These are phyloP conservation scores for Cercospora sp. DNA, from an alignment of 2,329 filamentous ascomycete genomes.

Conservation along the genomic window DNA sequence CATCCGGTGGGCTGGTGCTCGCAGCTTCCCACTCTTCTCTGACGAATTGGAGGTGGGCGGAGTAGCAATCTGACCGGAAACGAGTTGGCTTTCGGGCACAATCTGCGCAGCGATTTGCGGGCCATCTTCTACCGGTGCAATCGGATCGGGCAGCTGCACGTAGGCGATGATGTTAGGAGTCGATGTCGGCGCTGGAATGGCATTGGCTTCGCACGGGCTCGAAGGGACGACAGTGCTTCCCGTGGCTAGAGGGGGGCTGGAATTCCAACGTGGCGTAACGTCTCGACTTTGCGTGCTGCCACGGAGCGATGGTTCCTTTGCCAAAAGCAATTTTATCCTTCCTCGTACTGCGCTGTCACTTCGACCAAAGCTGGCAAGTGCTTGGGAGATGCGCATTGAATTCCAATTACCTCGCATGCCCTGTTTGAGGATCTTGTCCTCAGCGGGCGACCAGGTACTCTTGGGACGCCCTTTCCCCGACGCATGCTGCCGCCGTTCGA, in stretches of 20 bases:
- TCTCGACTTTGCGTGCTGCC: background rate
- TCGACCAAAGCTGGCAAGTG: background rate
- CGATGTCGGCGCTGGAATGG: background rate
- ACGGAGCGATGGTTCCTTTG: background rate
- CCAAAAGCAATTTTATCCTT: background rate
- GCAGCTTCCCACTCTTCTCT: conserved; percentile 11
- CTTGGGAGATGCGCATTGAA: background rate
- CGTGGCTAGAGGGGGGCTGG: background rate
- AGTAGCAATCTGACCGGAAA: background rate
- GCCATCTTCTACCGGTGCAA: background rate
- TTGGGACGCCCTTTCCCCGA: background rate
- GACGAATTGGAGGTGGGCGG: background rate
- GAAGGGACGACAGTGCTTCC: background rate
- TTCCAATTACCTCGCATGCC: conserved; percentile 12
- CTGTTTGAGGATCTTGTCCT: conserved; percentile 14
- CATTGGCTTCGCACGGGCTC: background rate
- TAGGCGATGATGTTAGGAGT: background rate
- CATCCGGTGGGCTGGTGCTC: background rate
- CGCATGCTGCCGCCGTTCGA: background rate
- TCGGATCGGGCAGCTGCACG: background rate
- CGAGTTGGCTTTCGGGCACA: background rate
- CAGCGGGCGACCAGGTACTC: conserved; percentile 5
- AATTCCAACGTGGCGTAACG: background rate
- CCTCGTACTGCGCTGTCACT: conserved; percentile 5
- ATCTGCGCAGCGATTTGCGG: background rate